Base-by-base conservation (phyloP, 306 rosid genomes). In the Erythrophleum fordii region DNA sequence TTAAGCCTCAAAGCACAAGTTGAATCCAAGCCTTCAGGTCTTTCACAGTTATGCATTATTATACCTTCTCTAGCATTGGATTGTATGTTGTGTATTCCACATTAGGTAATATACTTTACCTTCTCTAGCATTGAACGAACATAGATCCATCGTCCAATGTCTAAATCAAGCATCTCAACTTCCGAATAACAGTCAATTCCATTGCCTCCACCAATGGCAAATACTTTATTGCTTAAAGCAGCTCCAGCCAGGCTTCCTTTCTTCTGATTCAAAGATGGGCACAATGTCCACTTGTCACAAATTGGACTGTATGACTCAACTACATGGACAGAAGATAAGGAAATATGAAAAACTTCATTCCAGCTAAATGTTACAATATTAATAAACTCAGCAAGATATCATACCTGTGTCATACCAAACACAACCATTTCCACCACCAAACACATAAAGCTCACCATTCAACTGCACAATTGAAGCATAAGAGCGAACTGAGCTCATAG, bases 171-270 rank as follows among this genome's bases (percentile, higher is more conserved):
- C 91, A 91, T 89, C 67, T 91, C 90, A 83, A 77, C 85, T 39
- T 83, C 80, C 58, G 89, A 83, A 75, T 84, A 90, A 62, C 81
- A 70, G 6, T 80, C 81, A 42, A 69, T 8, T 44, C 83, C 88
- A 77, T 90, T 83, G 18, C 90, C 90, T 12, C 91, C 85, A 72
- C 89, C 91, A 78, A 89, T 56, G 41, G 82, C 84, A 83, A 86
- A 93, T 64, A 85, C 11, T 83, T 85, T 84, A 45, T 83, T 61
- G 74, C 77, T 86, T 51, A 82, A 49, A 77, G 81, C 80, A 77
- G 87, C 88, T 81, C 82, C 88, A 62, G 90, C 85, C 46, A 91
- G 86, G 80, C 97, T 90, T 66, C 98, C 98, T 82, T 88, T 95
- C 78, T 69, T 83, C 79, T 83, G 77, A 81, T 77, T 88, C 82